Conservation (phyloP, 352 stramenopile genomes). For the Globisporangium iwayamae region DNA sequence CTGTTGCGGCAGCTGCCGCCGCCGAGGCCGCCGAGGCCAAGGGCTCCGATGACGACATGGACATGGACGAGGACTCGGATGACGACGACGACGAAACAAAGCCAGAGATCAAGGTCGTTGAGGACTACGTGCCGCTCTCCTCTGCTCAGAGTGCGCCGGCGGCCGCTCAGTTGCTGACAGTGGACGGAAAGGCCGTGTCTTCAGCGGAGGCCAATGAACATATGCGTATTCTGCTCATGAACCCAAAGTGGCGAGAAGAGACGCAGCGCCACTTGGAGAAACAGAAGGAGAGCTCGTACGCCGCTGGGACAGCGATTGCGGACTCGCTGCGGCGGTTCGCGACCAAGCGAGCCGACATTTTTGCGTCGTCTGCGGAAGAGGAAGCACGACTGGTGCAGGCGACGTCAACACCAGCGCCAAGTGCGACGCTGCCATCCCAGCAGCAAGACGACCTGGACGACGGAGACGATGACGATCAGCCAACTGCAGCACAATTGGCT, state of each 20-base stretch:
- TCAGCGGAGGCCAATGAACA: conserved; percentile 94
- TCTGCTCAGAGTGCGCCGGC: conserved; percentile 25
- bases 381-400: conserved; percentile 66
- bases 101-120: conserved; percentile 73
- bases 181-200: conserved; percentile 88
- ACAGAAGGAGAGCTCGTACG: conserved; percentile 95
- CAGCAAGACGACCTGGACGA: conserved; percentile 42
- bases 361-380: conserved; percentile 87
- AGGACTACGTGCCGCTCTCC: conserved; percentile 80
- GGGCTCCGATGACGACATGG: conserved; percentile 82
- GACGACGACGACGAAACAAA: conserved; percentile 57
- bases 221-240: conserved; percentile 98
- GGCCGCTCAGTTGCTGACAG: conserved; percentile 45
- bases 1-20: conserved; percentile 19
- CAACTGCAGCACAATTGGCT: conserved; percentile 1
- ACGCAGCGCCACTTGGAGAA: conserved; percentile 94
- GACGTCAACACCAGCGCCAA: conserved; percentile 15
- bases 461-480: conserved; percentile 30
- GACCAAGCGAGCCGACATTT: conserved; percentile 91
- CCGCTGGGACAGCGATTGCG: conserved; percentile 93
- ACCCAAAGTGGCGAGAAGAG: conserved; percentile 98
- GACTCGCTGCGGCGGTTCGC: conserved; percentile 93
- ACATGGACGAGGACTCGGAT: conserved; percentile 87
- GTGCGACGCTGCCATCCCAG: conserved; percentile 2
- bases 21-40: conserved; percentile 27